Evolutionary conservation across 2,329 filamentous ascomycete genomes (phyloP).

Genomic region (Penicillium sp.): DNA sequence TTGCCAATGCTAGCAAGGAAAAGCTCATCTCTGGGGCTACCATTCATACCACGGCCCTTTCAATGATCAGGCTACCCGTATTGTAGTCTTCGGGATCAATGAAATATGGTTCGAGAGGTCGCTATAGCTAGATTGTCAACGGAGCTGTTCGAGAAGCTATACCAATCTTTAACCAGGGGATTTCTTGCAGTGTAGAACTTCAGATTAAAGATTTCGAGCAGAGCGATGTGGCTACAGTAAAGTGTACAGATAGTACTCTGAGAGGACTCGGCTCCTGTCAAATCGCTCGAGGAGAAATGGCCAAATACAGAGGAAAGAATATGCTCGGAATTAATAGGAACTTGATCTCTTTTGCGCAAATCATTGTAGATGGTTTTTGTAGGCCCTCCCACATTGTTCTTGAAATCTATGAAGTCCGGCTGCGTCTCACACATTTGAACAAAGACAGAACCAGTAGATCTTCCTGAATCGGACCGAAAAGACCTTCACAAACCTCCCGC

Average conservation of each 20-base stretch:
- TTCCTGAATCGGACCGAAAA: too few relatives aligned
- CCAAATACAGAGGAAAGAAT: not conserved
- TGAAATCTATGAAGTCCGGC: too few relatives aligned
- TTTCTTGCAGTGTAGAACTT: constrained; percentile 74
- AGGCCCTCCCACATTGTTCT: not conserved
- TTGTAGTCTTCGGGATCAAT: constrained; percentile 76
- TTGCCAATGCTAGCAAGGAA: constrained; percentile 30
- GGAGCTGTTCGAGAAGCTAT: constrained; percentile 41
- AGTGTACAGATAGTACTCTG: constrained; percentile 65
- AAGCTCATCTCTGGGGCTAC: constrained; percentile 46
- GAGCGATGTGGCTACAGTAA: not conserved
- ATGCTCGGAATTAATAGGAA: not conserved
- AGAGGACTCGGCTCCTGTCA: constrained; percentile 56
- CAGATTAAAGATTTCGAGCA: constrained; percentile 41
- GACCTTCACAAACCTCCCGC: too few relatives aligned
- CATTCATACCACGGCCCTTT: constrained; percentile 68
- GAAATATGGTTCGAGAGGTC: constrained; percentile 59
- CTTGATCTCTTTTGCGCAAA: not conserved
- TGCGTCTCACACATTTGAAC: too few relatives aligned
- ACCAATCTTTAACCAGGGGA: constrained; percentile 33
- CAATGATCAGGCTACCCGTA: constrained; percentile 77
- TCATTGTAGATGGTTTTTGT: constrained; percentile 67
- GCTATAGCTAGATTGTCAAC: constrained; percentile 65
- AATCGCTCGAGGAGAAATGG: not conserved
- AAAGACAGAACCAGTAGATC: too few relatives aligned